Evolutionary conservation across 345 rosid species (phyloP).

Genomic region (Gossypioides kirkii): DNA sequence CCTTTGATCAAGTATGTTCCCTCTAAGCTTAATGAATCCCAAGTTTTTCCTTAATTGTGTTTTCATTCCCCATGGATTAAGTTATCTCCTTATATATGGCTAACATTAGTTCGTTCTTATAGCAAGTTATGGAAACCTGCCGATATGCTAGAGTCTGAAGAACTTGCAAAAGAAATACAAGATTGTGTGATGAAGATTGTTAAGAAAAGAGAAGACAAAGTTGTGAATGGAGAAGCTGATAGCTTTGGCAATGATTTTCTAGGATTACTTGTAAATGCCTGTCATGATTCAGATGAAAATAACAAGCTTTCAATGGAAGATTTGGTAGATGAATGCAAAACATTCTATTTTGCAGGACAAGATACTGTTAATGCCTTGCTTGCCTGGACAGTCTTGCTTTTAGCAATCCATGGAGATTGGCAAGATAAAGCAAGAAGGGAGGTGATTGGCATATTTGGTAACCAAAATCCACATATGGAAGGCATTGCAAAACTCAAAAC

Average conservation of each 20-base stretch:
- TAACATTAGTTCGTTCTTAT: not conserved
- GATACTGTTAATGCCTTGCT: constrained; percentile 32
- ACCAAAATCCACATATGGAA: constrained; percentile 26
- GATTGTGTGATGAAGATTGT: constrained; percentile 16
- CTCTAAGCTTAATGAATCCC: not conserved
- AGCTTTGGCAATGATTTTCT: constrained; percentile 26
- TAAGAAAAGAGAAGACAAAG: constrained; percentile 25
- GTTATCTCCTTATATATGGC: not conserved
- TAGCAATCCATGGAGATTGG: constrained; percentile 38
- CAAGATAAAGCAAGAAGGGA: constrained; percentile 37
- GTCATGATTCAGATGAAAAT: constrained; percentile 18
- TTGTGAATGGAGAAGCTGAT: not conserved
- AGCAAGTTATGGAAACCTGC: constrained; percentile 17
- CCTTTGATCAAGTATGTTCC: not conserved
- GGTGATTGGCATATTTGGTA: constrained; percentile 27
- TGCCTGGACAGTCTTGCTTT: constrained; percentile 37
- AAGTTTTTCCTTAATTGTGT: not conserved
- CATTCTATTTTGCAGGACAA: constrained; percentile 35
- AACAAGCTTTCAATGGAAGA: constrained; percentile 30
- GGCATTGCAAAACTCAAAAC: constrained; percentile 28
- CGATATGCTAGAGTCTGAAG: constrained; percentile 14
- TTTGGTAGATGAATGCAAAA: constrained; percentile 37
- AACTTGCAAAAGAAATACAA: constrained; percentile 12
- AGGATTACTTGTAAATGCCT: constrained; percentile 24
- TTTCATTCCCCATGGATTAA: too few species aligned